These are phyloP conservation scores for Cafeteria roenbergensis DNA, from an alignment of 108 stramenopile genomes.

Conservation along the genomic window DNA sequence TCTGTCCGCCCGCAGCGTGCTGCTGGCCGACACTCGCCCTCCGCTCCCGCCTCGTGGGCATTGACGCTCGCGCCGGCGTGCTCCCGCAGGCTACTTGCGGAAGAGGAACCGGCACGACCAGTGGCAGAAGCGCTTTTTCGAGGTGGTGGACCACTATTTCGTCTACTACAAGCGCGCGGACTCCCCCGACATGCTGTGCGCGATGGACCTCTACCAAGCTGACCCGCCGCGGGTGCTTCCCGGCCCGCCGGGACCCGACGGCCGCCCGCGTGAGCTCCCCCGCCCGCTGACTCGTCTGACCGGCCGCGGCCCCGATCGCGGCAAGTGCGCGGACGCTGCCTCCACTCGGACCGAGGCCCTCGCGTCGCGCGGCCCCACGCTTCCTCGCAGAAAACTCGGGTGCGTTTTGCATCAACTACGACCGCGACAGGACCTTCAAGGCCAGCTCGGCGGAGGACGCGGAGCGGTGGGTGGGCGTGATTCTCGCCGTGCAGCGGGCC, in stretches of 20 bases:
- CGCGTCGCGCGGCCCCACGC: background rate
- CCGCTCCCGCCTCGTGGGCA: too few species aligned
- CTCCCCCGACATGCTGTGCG: background rate
- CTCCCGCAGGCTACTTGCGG: slow-evolving; percentile 32
- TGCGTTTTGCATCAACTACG: background rate
- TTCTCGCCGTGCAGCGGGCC: background rate
- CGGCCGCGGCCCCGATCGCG: background rate
- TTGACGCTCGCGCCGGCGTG: too few species aligned
- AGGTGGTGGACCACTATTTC: slow-evolving; percentile 39
- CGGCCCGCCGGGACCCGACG: background rate
- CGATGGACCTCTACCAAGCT: too few species aligned
- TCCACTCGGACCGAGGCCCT: background rate
- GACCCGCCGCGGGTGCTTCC: too few species aligned
- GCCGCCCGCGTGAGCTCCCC: background rate
- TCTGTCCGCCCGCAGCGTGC: too few species aligned
- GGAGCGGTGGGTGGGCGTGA: background rate
- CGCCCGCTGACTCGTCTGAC: background rate
- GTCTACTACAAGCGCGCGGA: slow-evolving; percentile 35
- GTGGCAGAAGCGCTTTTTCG: slow-evolving; percentile 49
- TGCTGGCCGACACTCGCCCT: too few species aligned
- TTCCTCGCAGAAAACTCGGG: too few species aligned
- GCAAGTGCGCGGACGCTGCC: background rate
- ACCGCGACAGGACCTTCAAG: background rate
- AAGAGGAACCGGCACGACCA: slow-evolving; percentile 35
- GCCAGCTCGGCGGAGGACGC: background rate